Evolutionary conservation across 352 stramenopile species (phyloP).

Genomic region (Aphanomyces astaci): DNA sequence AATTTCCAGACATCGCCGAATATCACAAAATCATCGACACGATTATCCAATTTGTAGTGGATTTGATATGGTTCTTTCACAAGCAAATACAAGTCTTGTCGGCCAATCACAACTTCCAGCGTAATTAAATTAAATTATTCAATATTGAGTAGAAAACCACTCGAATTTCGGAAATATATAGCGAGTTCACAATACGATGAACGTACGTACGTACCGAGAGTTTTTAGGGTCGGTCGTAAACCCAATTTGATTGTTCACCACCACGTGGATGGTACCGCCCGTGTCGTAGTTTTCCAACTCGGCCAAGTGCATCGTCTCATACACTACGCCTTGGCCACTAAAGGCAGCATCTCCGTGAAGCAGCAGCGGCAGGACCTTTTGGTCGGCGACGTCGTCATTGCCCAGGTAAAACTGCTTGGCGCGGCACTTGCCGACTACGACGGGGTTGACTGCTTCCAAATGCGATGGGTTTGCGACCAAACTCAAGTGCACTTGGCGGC

Average conservation of each 20-base stretch:
- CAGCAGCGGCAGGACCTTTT: constrained; percentile 90
- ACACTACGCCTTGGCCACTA: constrained; percentile 93
- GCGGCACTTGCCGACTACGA: constrained; percentile 92
- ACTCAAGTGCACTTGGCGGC: constrained; percentile 90
- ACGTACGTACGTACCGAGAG: constrained; percentile 31
- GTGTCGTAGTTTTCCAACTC: constrained; percentile 91
- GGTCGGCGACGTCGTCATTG: constrained; percentile 76
- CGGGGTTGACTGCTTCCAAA: constrained; percentile 94
- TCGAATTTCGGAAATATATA: too few species aligned
- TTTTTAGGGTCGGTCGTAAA: constrained; percentile 98
- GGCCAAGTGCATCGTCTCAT: constrained; percentile 96
- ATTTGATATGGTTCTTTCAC: too few species aligned
- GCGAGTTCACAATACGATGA: too few species aligned
- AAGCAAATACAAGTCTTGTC: too few species aligned
- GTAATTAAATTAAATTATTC: too few species aligned
- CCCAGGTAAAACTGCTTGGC: constrained; percentile 96
- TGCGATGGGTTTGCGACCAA: constrained; percentile 97
- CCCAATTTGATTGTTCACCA: constrained; percentile 96
- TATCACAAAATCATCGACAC: too few species aligned
- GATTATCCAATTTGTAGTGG: too few species aligned
- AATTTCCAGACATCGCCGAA: too few species aligned
- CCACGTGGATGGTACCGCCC: constrained; percentile 95
- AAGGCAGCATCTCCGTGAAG: constrained; percentile 97
- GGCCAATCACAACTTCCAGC: too few species aligned
- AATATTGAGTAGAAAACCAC: too few species aligned